Conservation (phyloP, 441 rosid species). For the Erysimum pusillum region DNA sequence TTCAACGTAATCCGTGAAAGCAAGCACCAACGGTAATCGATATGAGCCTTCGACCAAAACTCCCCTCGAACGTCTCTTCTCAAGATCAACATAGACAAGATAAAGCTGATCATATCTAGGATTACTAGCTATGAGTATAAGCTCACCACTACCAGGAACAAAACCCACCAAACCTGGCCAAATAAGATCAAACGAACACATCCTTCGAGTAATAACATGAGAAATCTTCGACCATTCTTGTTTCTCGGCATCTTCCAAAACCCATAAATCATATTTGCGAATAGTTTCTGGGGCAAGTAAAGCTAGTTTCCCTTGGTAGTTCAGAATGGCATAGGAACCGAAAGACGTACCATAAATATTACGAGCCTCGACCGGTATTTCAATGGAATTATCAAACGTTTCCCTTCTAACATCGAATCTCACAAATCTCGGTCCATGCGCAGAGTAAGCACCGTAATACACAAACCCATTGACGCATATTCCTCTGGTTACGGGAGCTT, state of each 20-base stretch:
- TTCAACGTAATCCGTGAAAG: conserved; percentile 11
- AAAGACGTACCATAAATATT: not conserved
- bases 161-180: not conserved
- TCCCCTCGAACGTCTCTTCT: not conserved
- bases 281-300: not conserved
- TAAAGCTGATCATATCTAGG: not conserved
- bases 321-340: not conserved
- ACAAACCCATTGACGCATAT: not conserved
- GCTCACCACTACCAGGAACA: not conserved
- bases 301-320: conserved; percentile 9
- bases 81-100: not conserved
- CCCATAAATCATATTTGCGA: not conserved
- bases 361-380: not conserved
- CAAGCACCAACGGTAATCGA: not conserved
- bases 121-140: not conserved
- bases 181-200: not conserved
- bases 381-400: not conserved
- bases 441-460: not conserved
- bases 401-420: conserved; percentile 4
- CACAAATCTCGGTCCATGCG: not conserved
- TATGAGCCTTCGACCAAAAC: not conserved
- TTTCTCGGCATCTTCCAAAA: not conserved
- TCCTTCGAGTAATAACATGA: not conserved
- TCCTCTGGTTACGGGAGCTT: not conserved
- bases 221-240: not conserved